phyloP scores from a whole-genome alignment of 1,284 basidiomycete species.

The Austropuccinia psidii region DNA sequence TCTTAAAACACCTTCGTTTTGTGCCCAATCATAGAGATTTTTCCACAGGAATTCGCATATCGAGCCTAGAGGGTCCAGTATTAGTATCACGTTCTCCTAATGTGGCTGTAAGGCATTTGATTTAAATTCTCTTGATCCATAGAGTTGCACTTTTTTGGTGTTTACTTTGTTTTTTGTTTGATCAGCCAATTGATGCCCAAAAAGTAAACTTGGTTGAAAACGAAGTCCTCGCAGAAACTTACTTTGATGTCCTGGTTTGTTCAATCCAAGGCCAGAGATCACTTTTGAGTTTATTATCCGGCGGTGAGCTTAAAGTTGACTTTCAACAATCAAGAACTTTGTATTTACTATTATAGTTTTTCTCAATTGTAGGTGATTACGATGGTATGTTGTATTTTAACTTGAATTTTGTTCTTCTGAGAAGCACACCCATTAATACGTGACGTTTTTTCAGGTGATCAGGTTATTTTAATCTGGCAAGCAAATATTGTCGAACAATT shows the following conservation, averaged over 20 bases:
- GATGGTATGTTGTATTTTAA: constrained; percentile 9
- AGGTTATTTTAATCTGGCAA: constrained; percentile 19
- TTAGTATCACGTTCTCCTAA: constrained; percentile 17
- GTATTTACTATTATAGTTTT: background rate
- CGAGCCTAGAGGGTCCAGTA: background rate
- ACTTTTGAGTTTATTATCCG: constrained; percentile 20
- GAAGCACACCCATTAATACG: background rate
- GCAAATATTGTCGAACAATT: constrained; percentile 4
- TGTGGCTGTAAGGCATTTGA: background rate
- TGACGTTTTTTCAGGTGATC: constrained; percentile 13
- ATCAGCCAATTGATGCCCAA: constrained; percentile 21
- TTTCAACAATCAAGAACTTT: background rate
- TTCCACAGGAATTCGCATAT: background rate
- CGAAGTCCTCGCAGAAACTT: background rate
- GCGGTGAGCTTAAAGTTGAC: background rate
- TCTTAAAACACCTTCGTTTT: background rate
- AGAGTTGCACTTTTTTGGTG: background rate
- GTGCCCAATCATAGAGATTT: background rate
- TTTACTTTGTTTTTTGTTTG: background rate
- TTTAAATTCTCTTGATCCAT: background rate
- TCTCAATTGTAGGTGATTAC: constrained; percentile 16
- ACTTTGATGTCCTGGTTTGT: constrained; percentile 32
- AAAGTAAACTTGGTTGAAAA: constrained; percentile 20
- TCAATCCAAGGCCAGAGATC: constrained; percentile 8
- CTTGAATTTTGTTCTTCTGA: background rate